Evolutionary conservation across 768 basidiomycete species (phyloP), one percentile per base, ranked within the genome.

Genomic region (Phanerochaete sordida): DNA sequence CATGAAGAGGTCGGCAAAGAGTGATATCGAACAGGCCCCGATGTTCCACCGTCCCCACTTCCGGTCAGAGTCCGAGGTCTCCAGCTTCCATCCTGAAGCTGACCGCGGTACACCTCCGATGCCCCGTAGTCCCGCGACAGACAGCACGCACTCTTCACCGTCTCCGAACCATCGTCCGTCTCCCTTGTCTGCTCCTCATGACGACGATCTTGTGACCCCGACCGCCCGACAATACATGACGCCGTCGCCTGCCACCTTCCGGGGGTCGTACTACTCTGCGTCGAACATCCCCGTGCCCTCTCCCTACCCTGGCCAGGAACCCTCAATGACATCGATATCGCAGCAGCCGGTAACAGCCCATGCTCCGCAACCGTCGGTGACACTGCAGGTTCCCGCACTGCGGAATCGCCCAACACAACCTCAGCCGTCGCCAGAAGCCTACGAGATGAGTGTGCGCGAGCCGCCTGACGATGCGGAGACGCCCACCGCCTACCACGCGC

Each of bases 41-140:
- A 92, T 93, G 80, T 89, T 90, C 73, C 74, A 78, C 26, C 78
- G 83, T 31, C 81, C 80, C 6, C 88, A 91, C 63, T 77, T 71
- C 48, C 82, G 86, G 5, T 90, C 90, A 0, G 70, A 78, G 2
- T 91, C 88, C 0, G 90, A 91, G 64, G 62, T 86, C 9, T 80
- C 81, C 3, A 64, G 65, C 48, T 58, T 59, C 46, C 53, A 64
- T 39, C 63, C 64, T 24, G 58, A 66, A 28, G 23, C 57, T 35
- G 30, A 62, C 43, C 44, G 35, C 47, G 53, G 54, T 48, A 51
- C 39, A 28, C 21, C 48, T 8, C 54, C 46, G 44, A 30, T 49
- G 16, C 33, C 59, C 31, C 65, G 60, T 11, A 64, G 63, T 44
- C 58, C 68, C 12, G 59, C 57, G 2, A 54, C 62, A 7, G 64